Evolutionary conservation across 345 rosid species (phyloP), one percentile per base, ranked within the genome.

Genomic region (Psidium guajava): DNA sequence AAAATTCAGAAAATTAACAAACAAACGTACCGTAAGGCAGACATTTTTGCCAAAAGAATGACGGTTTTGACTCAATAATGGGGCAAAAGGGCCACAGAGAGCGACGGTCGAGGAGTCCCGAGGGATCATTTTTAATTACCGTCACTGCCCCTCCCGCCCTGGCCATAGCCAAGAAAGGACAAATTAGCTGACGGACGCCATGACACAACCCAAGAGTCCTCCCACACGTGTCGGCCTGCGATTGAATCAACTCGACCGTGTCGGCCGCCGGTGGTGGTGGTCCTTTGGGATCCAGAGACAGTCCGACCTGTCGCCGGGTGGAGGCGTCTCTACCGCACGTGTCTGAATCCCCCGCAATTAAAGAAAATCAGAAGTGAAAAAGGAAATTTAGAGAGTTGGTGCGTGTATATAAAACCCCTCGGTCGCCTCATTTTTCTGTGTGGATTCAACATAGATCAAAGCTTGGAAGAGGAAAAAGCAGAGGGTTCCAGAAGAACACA

Each of bases 181-280:
- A 22, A 51, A 36, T 44, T 85, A 85, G 87, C 74, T 81, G 32
- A 85, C 87, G 87, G 54, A 85, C 6, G 74, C 57, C 57, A 81
- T 81, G 87, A 85, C 87, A 49, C 8, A 81, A 85, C 1, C 1
- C 47, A 11, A 6, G 57, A 32, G 20, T 16, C 6, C 12, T 32
- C 16, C 50, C 55, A 27, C 83, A 50, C 84, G 84, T 27, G 81
- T 81, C 87, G 18, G 2, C 40, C 13, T 24, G 5, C 22, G 52
- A 50, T 85, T 85, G 81, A 58, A 13, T 55, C 11, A 32, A 1
- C 42, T 28, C 74, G 15, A 7, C 81, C 57, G 82, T 54, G 9
- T 14, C 13, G 61, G 36, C 10, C 40, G 12, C 44, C 44, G 50
- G 10, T 54, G 18, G 44, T 4, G 18, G 11, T 28, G 2, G 11